Conservation (phyloP, 306 rosid species). For the Cicer pinnatifidum region DNA sequence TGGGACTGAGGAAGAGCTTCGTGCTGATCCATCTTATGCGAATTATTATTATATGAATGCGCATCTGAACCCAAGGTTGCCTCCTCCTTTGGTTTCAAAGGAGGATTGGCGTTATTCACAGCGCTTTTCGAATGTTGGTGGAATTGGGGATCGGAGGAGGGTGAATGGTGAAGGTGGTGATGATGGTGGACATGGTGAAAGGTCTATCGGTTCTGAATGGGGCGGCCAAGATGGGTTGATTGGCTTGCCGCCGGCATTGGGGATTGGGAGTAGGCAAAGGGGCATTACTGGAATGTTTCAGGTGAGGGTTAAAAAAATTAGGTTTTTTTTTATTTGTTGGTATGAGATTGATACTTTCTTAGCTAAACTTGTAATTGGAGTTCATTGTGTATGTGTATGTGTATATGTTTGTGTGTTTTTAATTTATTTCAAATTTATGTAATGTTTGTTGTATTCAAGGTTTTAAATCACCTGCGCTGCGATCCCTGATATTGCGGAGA, state of each 20-base stretch:
- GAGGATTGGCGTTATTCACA: conserved; percentile 90
- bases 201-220: conserved; percentile 70
- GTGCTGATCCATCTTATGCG: conserved; percentile 85
- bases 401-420: background rate
- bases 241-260: conserved; percentile 80
- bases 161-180: conserved; percentile 48
- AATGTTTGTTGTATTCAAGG: background rate
- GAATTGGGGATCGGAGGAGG: conserved; percentile 74
- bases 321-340: background rate
- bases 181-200: conserved; percentile 47
- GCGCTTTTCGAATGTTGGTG: conserved; percentile 70
- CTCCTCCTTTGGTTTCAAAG: conserved; percentile 83
- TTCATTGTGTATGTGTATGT: background rate
- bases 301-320: conserved; percentile 46
- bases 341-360: conserved; percentile 1
- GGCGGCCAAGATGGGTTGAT: conserved; percentile 71
- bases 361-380: conserved; percentile 1
- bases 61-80: conserved; percentile 84
- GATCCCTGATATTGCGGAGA: background rate
- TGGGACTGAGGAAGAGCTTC: conserved; percentile 67
- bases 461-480: background rate
- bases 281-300: conserved; percentile 79
- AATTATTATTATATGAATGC: conserved; percentile 76
- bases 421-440: conserved; percentile 4
- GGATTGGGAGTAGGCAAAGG: conserved; percentile 79